Conservation (phyloP, 2,329 filamentous ascomycete species). For the Exophiala dermatitidis region DNA sequence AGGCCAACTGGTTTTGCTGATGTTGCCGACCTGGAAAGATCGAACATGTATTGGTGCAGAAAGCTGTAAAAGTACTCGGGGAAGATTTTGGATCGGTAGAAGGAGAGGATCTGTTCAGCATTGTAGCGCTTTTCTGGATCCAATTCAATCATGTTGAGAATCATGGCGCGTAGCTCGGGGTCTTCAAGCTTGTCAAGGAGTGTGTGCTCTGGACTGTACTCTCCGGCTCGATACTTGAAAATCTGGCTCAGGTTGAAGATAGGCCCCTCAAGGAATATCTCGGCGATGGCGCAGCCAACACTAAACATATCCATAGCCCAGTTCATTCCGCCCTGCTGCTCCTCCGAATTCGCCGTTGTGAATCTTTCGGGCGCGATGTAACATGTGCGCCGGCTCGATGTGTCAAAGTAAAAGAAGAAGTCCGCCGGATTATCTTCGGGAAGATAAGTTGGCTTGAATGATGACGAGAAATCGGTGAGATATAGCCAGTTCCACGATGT, state of each 20-base stretch:
- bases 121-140: constrained; percentile 88
- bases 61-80: constrained; percentile 97
- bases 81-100: constrained; percentile 87
- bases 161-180: constrained; percentile 75
- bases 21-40: constrained; percentile 84
- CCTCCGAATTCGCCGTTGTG: constrained; percentile 60
- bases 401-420: constrained; percentile 97
- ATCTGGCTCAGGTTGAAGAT: constrained; percentile 97
- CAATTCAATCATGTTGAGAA: constrained; percentile 91
- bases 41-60: constrained; percentile 92
- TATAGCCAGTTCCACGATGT: constrained; percentile 99
- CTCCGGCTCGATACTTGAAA: constrained; percentile 85
- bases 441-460: constrained; percentile 87
- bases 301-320: constrained; percentile 99
- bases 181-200: constrained; percentile 83
- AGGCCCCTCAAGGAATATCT: constrained; percentile 87
- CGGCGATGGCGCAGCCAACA: constrained; percentile 90
- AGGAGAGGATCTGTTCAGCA: constrained; percentile 86
- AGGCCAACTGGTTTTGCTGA: constrained; percentile 66
- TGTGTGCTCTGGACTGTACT: constrained; percentile 79
- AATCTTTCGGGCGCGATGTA: constrained; percentile 95
- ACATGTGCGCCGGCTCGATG: constrained; percentile 81
- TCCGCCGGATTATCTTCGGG: constrained; percentile 96
- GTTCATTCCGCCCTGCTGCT: constrained; percentile 56
- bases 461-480: constrained; percentile 90